Base-by-base conservation (phyloP, 495 filamentous ascomycete genomes). In the Penicillium riverlandense region DNA sequence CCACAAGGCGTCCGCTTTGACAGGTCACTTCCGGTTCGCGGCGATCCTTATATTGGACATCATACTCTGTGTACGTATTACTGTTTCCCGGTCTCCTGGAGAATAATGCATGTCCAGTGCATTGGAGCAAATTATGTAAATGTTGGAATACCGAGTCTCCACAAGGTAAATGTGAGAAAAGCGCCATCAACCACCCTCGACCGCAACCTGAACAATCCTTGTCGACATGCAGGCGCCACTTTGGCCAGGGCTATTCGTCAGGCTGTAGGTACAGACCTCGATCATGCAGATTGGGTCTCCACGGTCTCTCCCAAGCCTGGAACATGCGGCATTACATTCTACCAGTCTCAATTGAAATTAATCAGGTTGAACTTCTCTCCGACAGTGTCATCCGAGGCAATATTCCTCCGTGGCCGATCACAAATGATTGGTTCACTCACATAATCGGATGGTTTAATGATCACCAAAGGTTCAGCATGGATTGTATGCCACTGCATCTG, bases 241-340 rank as follows among this genome's bases (percentile, higher is more conserved):
- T 39, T 45, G 12, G 15, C 44, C 29, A 39, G 31, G 32, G 32
- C 28, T 37, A 22, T 7, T 43, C 29, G 7, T 44, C 44, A 39
- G 33, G 39, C 52, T 53, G 56, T 59, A 59, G 47, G 53, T 54
- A 57, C 56, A 35, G 15, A 39, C 34, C 37, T 45, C 38, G 36
- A 36, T 16, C 34, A 43, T 56, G 49, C 49, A 49, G 5, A 35
- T 29, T 28, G 35, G 27, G 10, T 7, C 30, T 33, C 34, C 29
- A 38, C 39, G 40, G 44, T 40, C 22, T 15, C 40, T 41, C 12
- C 36, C 37, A 56, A 39, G 40, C 42, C 53, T 39, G 35, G 36
- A 27, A 29, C 9, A 31, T 50, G 44, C 49, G 43, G 47, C 40
- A 45, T 37, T 39, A 38, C 22, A 22, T 22, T 6, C 22, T 43